phyloP scores from a whole-genome alignment of 2,329 filamentous ascomycete genomes.

The Claviceps cyperi region DNA sequence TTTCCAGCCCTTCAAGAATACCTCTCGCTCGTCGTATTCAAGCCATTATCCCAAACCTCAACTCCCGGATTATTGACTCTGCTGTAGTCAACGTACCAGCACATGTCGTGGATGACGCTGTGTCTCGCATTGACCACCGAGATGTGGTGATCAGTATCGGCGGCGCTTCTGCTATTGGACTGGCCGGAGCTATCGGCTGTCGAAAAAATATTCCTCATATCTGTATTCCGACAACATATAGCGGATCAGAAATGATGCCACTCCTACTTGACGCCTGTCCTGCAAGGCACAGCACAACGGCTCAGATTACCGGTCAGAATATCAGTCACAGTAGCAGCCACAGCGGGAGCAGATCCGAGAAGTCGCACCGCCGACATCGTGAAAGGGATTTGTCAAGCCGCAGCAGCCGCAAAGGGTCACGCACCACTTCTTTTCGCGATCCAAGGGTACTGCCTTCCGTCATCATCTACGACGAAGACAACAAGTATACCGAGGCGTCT shows the following conservation, averaged over 20 bases:
- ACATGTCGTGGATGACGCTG: conserved; percentile 15
- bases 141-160: conserved; percentile 48
- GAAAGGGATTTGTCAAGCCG: background rate
- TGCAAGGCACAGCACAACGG: conserved; percentile 7
- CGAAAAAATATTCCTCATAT: conserved; percentile 41
- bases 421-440: conserved; percentile 9
- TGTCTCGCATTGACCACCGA: conserved; percentile 20
- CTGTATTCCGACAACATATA: conserved; percentile 45
- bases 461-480: conserved; percentile 25
- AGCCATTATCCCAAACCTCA: conserved; percentile 19
- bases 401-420: conserved; percentile 4
- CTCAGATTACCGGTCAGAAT: conserved; percentile 1
- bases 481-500: conserved; percentile 13
- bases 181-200: conserved; percentile 40
- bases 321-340: background rate
- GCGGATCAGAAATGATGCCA: conserved; percentile 43
- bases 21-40: conserved; percentile 19
- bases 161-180: conserved; percentile 45
- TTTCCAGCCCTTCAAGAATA: conserved; percentile 24
- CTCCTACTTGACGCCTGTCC: conserved; percentile 8
- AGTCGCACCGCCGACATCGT: background rate
- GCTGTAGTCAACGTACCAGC: conserved; percentile 15
- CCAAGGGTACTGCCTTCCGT: conserved; percentile 15
- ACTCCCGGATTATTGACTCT: conserved; percentile 20
- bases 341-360: conserved; percentile 1